A percentile compares a stretch with the other conserved stretches of the same genome.
These are phyloP conservation scores for Cladosporium sp. DNA, from an alignment of 2,329 filamentous ascomycete species.

Conservation along the genomic window DNA sequence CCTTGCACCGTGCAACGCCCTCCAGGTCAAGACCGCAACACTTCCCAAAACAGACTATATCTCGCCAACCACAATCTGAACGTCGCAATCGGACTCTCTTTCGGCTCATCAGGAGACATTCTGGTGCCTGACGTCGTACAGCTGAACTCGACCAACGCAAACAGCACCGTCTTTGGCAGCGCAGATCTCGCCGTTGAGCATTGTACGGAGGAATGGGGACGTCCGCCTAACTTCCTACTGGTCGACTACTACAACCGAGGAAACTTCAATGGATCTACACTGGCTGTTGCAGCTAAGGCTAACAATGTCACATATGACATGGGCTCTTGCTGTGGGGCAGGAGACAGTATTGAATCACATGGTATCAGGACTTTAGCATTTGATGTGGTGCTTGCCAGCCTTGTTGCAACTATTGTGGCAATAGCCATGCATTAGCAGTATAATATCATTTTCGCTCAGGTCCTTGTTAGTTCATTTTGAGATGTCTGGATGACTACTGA, in stretches of 20 bases:
- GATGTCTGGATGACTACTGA: too few relatives aligned
- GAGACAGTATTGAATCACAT: neutral
- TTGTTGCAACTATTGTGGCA: neutral
- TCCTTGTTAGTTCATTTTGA: neutral
- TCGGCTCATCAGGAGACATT: slow-evolving; percentile 45
- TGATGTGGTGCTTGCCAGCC: neutral
- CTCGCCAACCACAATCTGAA: slow-evolving; percentile 92
- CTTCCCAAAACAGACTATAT: slow-evolving; percentile 60
- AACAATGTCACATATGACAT: neutral
- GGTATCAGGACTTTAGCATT: neutral
- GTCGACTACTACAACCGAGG: slow-evolving; percentile 74
- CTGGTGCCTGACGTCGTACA: slow-evolving; percentile 68
- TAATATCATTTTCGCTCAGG: neutral
- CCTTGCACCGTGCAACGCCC: slow-evolving; percentile 77
- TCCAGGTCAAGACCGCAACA: slow-evolving; percentile 56
- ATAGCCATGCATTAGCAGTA: neutral
- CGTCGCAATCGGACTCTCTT: slow-evolving; percentile 54
- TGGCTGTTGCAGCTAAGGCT: neutral
- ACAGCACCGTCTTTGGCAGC: slow-evolving; percentile 57
- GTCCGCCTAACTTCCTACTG: slow-evolving; percentile 71
- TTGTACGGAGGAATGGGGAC: slow-evolving; percentile 60
- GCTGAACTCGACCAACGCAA: slow-evolving; percentile 70
- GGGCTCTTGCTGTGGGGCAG: neutral
- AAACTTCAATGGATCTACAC: slow-evolving; percentile 1
- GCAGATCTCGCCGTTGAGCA: slow-evolving; percentile 60